Evolutionary conservation across 306 rosid genomes (phyloP), one percentile per base, ranked within the genome.

Genomic region (Sesbania bispinosa): DNA sequence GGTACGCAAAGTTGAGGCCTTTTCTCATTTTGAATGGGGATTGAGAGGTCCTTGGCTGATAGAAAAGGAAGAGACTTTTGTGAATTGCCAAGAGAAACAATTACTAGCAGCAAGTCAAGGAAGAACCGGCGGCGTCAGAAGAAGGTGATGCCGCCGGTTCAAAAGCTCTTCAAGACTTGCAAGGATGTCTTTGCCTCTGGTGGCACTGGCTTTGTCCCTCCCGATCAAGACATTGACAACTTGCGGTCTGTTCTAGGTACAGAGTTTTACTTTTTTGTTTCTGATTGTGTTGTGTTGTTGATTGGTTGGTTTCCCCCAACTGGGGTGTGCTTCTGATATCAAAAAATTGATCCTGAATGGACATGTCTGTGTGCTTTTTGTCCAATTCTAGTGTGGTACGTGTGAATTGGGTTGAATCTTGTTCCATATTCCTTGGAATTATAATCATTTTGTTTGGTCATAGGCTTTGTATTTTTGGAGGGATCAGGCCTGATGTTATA

Each of bases 221-320:
- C 91, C 20, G 55, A 76, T 67, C 67, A 75, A 11, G 87, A 94
- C 81, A 84, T 94, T 69, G 85, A 82, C 39, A 88, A 39, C 62
- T 53, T 94, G 1, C 81, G 66, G 48, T 77, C 91, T 79, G 97
- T 91, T 80, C 27, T 94, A 75, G 97, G 99, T 91, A 84, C 62
- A 78, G 20, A 2, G 19, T 33, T 48, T 6, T n/a, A n/a, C n/a
- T n/a, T 32, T 27, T 18, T 67, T 0, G 4, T 43, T 48, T 76
- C 10, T 53, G 30, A 18, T 57, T 36, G 23, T 38, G 36, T 32
- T 47, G 14, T 63, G 39, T 45, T 67, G 24, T 20, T 66, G 10
- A n/a, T 63, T 59, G 13, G 18, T n/a, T n/a, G n/a, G n/a, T n/a
- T n/a, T n/a, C n/a, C n/a, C n/a, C n/a, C n/a, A n/a, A n/a, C n/a